Conservation (phyloP, 1,139 yeast species). For the Pichia sp. region DNA sequence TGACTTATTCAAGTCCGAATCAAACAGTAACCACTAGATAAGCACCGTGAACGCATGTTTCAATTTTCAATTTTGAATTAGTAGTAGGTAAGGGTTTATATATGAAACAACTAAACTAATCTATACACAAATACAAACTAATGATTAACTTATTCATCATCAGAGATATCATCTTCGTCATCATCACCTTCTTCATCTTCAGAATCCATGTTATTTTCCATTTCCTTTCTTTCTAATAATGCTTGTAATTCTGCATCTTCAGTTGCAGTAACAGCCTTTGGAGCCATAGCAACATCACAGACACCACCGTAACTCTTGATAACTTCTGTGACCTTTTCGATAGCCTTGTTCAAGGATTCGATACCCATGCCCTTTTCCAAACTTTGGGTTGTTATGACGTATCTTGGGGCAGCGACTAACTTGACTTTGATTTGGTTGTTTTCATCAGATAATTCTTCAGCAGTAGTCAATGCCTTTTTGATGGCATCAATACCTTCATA, state of each 20-base stretch:
- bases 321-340: constrained; percentile 66
- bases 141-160: constrained; percentile 7
- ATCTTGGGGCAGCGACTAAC: constrained; percentile 96
- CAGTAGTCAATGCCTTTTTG: constrained; percentile 82
- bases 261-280: constrained; percentile 97
- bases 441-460: constrained; percentile 82
- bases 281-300: constrained; percentile 94
- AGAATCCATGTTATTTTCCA: constrained; percentile 61
- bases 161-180: constrained; percentile 38
- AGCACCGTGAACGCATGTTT: no score
- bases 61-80: no score
- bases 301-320: constrained; percentile 80
- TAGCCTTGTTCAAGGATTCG: constrained; percentile 73
- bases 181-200: constrained; percentile 49
- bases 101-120: constrained; percentile 1
- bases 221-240: constrained; percentile 73
- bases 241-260: constrained; percentile 99
- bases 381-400: constrained; percentile 90
- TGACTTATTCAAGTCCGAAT: no score
- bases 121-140: no score
- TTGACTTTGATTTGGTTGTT: constrained; percentile 86
- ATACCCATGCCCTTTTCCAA: constrained; percentile 90
- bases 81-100: background rate
- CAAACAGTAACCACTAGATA: no score
- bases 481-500: constrained; percentile 99